phyloP scores from a whole-genome alignment of 805 yeast species.

The Schwanniomyces pseudopolymorphus region DNA sequence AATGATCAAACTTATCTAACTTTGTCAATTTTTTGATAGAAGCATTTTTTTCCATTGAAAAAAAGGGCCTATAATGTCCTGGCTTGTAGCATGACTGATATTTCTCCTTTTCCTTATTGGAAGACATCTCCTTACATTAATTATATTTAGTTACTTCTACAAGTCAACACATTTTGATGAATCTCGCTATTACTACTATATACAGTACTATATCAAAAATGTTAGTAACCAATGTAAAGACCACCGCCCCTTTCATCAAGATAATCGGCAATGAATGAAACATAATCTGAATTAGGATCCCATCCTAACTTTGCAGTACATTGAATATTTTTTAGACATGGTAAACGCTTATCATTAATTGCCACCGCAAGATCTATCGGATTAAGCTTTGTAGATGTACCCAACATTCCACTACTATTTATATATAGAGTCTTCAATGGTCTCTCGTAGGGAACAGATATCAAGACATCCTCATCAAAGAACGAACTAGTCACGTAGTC shows the following conservation, averaged over 20 bases:
- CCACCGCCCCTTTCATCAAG: conserved; percentile 79
- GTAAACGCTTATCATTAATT: conserved; percentile 72
- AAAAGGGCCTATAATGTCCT: conserved; percentile 31
- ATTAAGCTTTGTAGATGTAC: conserved; percentile 77
- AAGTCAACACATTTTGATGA: neutral
- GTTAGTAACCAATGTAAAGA: conserved; percentile 49
- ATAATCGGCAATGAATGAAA: conserved; percentile 54
- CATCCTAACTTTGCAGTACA: conserved; percentile 83
- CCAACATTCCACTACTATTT: conserved; percentile 84
- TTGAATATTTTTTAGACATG: conserved; percentile 59
- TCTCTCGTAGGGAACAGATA: conserved; percentile 21
- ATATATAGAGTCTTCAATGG: conserved; percentile 66
- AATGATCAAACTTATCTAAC: conserved; percentile 16
- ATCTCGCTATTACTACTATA: neutral
- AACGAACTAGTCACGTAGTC: conserved; percentile 63
- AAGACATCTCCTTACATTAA: neutral
- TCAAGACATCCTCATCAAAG: conserved; percentile 34
- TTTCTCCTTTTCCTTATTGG: neutral
- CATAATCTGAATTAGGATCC: conserved; percentile 54
- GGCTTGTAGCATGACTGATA: conserved; percentile 19
- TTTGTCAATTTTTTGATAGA: conserved; percentile 10
- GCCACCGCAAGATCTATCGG: conserved; percentile 91
- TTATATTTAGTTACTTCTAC: neutral
- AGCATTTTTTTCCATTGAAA: conserved; percentile 21
- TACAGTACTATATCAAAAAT: neutral